Evolutionary conservation across 1,284 basidiomycete species (phyloP).

Genomic region (Wolfiporia cocos): DNA sequence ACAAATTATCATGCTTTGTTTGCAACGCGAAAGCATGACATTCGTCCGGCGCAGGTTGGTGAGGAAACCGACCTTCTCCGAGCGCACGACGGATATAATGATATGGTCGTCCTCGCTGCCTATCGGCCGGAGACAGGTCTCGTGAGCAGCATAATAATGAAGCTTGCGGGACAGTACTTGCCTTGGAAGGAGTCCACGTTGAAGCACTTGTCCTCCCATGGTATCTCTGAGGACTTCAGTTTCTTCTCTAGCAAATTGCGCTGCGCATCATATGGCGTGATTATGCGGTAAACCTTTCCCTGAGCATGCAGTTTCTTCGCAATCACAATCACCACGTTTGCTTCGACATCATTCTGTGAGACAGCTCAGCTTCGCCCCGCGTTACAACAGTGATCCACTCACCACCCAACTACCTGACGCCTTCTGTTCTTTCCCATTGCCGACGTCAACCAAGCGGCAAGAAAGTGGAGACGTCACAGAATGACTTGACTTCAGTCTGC

Average conservation of each 20-base stretch:
- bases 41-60: slow-evolving; percentile 50
- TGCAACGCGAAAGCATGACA: slow-evolving; percentile 44
- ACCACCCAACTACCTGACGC: slow-evolving; percentile 39
- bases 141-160: too few species aligned
- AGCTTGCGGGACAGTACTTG: too few species aligned
- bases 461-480: slow-evolving; percentile 14
- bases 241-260: slow-evolving; percentile 41
- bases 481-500: slow-evolving; percentile 32
- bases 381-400: slow-evolving; percentile 7
- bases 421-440: slow-evolving; percentile 30
- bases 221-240: slow-evolving; percentile 38
- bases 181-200: slow-evolving; percentile 69
- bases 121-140: too few species aligned
- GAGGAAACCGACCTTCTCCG: slow-evolving; percentile 54
- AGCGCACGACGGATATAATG: slow-evolving; percentile 58
- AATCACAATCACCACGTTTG: slow-evolving; percentile 17
- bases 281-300: slow-evolving; percentile 45
- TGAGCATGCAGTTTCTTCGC: slow-evolving; percentile 32
- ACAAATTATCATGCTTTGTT: slow-evolving; percentile 18
- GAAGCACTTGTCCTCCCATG: slow-evolving; percentile 56
- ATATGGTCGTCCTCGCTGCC: slow-evolving; percentile 40
- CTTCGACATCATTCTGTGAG: slow-evolving; percentile 18
- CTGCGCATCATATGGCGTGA: slow-evolving; percentile 70
- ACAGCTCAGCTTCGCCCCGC: not conserved
- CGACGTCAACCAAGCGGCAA: slow-evolving; percentile 36